Base-by-base conservation (phyloP, 192 early-diverging fungal species). In the Mortierella hygrophila region DNA sequence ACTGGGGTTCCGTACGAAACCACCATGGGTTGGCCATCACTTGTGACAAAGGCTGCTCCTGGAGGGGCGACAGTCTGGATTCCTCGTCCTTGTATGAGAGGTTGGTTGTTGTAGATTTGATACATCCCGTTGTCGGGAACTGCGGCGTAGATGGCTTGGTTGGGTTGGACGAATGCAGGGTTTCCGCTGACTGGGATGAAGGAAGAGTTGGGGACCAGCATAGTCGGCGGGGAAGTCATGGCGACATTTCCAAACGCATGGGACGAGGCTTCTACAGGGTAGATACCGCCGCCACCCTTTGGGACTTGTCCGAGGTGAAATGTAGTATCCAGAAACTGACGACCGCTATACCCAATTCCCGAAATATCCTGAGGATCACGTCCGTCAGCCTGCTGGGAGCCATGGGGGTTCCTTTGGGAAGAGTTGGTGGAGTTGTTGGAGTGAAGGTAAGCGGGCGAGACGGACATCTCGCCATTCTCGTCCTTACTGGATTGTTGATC, bases 401-500 rank as follows among this genome's bases (percentile, higher is more conserved):
- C 20, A 42, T 42, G 41, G 21, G n/a, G 68, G 32, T 7, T 71
- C 49, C 20, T 70, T 69, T 65, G 60, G 11, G 26, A 32, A 29
- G 60, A 65, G 60, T 26, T 32, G 11, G 60, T 32, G 1, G 60
- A 65, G 13, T 15, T 65, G 29, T 65, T 65, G 29, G 60, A 65
- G 13, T 65, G 60, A 0, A 65, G 60, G 60, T 65, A 65, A 29
- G 60, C 60, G 11, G 60, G 60, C n/a, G 60, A 65, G 29, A 65
- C 32, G 20, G 69, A 2, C 3, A n/a, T 70, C 23, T 78, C 47
- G 8, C 35, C 23, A 29, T 44, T 63, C 0, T 26, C 37, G 15
- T 65, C 60, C 60, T 35, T 0, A 32, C n/a, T 55, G 42, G 44
- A 9, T 21, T 75, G 72, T 20, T 81, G 72, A 21, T 74, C 52